Base-by-base conservation (phyloP, 2,329 filamentous ascomycete genomes). In the Colletotrichum falcatum region DNA sequence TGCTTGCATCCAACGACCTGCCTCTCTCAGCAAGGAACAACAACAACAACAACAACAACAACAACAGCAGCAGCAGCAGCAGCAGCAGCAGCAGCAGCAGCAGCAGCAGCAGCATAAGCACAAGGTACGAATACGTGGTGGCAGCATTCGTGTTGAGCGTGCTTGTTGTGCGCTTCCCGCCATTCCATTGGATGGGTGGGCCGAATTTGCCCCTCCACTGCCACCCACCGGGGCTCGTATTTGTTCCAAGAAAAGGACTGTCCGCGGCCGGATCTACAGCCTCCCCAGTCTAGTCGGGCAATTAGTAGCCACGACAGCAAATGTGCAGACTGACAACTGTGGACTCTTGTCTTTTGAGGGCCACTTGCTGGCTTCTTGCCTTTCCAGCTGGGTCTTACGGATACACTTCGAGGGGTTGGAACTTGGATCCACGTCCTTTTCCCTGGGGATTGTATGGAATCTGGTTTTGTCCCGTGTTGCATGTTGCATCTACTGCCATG, bases 201-300 rank as follows among this genome's bases (percentile, higher is more conserved):
- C 58, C 58, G 58, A 62, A 35, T 62, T 58, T 51, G 26, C 59
- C 65, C 26, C 54, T 49, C 37, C 49, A 60, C 37, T 44, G 65
- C 30, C 35, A 33, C 54, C 37, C n/a, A 42, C 20, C 54, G 58
- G 35, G 46, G 61, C 66, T 65, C 66, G 66, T 69, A 69, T 69
- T 70, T 70, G 62, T 56, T 70, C 66, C 55, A 70, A 66, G 66
- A 70, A 70, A 70, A 70, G 67, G 63, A 67, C 67, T 35, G 56
- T 35, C 64, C 64, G 23, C 35, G 51, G 39, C 67, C 58, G 37
- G 67, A 70, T 70, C 67, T 70, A 62, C 67, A 58, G 63, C 48
- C 30, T 42, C 64, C 33, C 61, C 51, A 37, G 60, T 35, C 61
- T 48, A 59, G 59, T 33, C 39, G 44, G 18, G 33, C 20, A 20